phyloP scores from a whole-genome alignment of 768 basidiomycete genomes.

The Lactarius quietus region DNA sequence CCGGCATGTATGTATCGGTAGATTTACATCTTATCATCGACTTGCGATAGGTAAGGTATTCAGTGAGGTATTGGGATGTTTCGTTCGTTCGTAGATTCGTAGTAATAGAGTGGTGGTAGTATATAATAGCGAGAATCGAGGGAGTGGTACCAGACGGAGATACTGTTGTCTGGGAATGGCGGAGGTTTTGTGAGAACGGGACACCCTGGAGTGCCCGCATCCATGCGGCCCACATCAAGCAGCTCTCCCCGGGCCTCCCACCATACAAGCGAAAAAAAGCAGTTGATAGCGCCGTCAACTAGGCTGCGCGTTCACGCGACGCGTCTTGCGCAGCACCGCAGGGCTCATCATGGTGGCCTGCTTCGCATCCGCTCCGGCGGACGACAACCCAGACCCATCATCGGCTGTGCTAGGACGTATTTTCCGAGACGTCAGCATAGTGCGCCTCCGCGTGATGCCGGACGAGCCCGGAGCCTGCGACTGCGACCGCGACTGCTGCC shows the following conservation, averaged over 20 bases:
- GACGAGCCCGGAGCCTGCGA: conserved; percentile 37
- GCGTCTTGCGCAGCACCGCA: conserved; percentile 19
- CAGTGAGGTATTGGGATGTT: neutral
- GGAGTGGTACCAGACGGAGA: neutral
- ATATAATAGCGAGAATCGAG: neutral
- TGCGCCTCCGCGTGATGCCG: conserved; percentile 57
- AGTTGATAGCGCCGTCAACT: neutral
- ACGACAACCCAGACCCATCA: neutral
- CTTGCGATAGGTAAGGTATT: neutral
- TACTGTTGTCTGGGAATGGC: no score
- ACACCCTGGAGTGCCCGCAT: neutral
- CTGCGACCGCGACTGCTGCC: neutral
- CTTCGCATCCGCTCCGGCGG: neutral
- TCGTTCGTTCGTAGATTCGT: neutral
- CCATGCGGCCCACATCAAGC: neutral
- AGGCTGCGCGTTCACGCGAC: conserved; percentile 21
- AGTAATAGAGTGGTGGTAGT: neutral
- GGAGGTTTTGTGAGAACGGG: neutral
- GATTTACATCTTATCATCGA: neutral
- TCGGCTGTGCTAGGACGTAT: neutral
- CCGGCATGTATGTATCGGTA: neutral
- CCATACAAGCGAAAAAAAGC: neutral
- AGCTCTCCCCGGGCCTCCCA: neutral
- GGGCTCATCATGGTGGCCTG: neutral
- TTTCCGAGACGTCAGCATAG: conserved; percentile 51